Percentiles rank a stretch among this genome's conserved stretches.
These are phyloP conservation scores for Cardamine chenopodiifolia DNA, from an alignment of 345 rosid genomes.

Conservation along the genomic window DNA sequence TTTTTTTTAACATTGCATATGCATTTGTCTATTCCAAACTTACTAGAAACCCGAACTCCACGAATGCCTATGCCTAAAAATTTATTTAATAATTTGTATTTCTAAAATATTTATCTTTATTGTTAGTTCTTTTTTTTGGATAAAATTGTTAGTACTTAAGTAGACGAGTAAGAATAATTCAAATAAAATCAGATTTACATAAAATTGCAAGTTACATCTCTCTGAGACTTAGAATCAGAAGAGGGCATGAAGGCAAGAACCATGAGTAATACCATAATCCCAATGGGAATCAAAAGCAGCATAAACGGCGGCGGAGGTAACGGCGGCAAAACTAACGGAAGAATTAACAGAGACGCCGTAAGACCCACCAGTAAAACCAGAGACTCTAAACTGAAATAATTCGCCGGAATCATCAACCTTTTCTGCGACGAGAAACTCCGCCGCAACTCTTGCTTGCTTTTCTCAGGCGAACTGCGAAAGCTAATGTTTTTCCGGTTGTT, in stretches of 20 bases:
- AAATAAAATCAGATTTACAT: constrained; percentile 41
- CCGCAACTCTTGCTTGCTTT: constrained; percentile 30
- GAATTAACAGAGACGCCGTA: constrained; percentile 67
- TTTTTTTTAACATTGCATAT: too few species aligned
- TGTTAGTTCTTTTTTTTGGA: too few species aligned
- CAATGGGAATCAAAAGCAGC: constrained; percentile 76
- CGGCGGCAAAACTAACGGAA: constrained; percentile 78
- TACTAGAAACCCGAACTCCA: too few species aligned
- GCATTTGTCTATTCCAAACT: background rate
- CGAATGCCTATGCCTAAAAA: too few species aligned
- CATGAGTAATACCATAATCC: constrained; percentile 63
- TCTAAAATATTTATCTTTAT: too few species aligned
- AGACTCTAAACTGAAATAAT: constrained; percentile 64
- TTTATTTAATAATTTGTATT: too few species aligned
- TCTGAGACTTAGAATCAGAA: constrained; percentile 39
- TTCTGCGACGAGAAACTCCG: constrained; percentile 43
- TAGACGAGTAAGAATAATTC: background rate
- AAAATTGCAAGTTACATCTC: constrained; percentile 50
- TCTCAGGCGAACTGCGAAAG: constrained; percentile 23
- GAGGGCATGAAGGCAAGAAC: constrained; percentile 73
- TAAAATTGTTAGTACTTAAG: too few species aligned
- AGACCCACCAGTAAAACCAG: constrained; percentile 56
- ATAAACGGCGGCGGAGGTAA: constrained; percentile 87
- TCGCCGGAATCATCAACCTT: constrained; percentile 46
- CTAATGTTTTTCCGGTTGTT: constrained; percentile 19